A percentile compares a stretch with the other conserved stretches of the same genome.
Evolutionary conservation across 306 rosid species (phyloP).

Genomic region (Abrus precatorius): DNA sequence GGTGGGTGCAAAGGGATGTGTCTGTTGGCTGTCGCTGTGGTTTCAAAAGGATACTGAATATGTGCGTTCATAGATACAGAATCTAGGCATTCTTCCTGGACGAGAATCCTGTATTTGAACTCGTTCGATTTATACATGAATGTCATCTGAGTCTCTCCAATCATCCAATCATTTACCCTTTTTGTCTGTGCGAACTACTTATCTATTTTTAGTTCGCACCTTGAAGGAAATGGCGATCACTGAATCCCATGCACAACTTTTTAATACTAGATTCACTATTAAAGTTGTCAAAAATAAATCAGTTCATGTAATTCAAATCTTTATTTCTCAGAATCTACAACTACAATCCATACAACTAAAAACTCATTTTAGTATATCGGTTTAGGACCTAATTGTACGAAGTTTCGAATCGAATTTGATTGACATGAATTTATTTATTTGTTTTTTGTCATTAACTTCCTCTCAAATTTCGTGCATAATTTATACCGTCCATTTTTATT

Average conservation of each 20-base stretch:
- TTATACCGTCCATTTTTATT: too few relatives aligned
- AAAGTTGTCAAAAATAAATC: neutral
- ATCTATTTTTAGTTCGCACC: neutral
- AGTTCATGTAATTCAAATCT: too few relatives aligned
- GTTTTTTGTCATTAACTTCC: too few relatives aligned
- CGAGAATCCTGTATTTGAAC: slow-evolving; percentile 36
- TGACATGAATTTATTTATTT: too few relatives aligned
- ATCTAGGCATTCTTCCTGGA: slow-evolving; percentile 38
- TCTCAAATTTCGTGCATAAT: too few relatives aligned
- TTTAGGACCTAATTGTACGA: too few relatives aligned
- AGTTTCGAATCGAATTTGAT: too few relatives aligned
- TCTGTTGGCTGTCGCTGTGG: slow-evolving; percentile 27
- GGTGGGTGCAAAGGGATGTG: neutral
- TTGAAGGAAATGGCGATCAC: neutral
- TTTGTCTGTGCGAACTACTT: neutral
- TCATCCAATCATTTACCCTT: neutral
- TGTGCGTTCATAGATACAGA: slow-evolving; percentile 23
- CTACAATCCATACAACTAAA: too few relatives aligned
- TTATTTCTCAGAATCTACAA: too few relatives aligned
- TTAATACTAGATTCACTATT: neutral
- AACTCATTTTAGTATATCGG: too few relatives aligned
- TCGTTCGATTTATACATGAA: slow-evolving; percentile 21
- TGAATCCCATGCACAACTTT: neutral
- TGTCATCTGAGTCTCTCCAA: slow-evolving; percentile 27
- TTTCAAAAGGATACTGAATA: slow-evolving; percentile 38